Base-by-base conservation (phyloP, 768 basidiomycete species). In the Dentipellis sp. region DNA sequence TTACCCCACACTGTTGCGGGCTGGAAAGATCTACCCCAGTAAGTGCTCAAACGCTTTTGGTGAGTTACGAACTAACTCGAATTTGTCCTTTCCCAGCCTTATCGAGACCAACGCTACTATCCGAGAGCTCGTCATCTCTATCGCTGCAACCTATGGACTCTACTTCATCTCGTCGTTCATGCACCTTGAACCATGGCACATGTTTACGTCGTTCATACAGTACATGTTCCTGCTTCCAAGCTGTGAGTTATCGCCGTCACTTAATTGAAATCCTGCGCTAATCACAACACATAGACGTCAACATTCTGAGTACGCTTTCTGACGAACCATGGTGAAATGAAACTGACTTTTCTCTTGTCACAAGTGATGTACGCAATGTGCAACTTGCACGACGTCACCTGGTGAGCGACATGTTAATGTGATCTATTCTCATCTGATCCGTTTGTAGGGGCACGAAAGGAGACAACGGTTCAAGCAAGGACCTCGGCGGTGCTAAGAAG, bases 151-250 rank as follows among this genome's bases (percentile, higher is more conserved):
- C 56, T 86, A 88, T 72, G 79, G 87, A 68, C 77, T 93, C 59
- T 98, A 92, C 77, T 78, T 97, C 65, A 71, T 95, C 64, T 80
- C 86, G 57, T 91, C 88, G 8, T 72, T 95, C 69, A 83, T 98
- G 72, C 91, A 94, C 63, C 71, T 92, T 38, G 94, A 98, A 67
- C 94, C 94, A 0, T 95, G 93, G 92, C 94, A 97, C 77, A 88
- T 97, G 82, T 80, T 97, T 71, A 95, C 94, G 11, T 91, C 85
- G 55, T 93, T 94, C 76, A 65, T 83, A 49, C 89, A 94, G 68
- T 98, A 95, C 71, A 78, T 97, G 78, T 89, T 97, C 77, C 79
- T 94, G 62, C 76, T 93, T 39, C 92, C 92, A 54, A 78, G 78
- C 59, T 84, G 81, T 83, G 58, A 71, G 19, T 19, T 12, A 12